Conservation (phyloP, 2,329 filamentous ascomycete genomes). For the Colletotrichum sp. region DNA sequence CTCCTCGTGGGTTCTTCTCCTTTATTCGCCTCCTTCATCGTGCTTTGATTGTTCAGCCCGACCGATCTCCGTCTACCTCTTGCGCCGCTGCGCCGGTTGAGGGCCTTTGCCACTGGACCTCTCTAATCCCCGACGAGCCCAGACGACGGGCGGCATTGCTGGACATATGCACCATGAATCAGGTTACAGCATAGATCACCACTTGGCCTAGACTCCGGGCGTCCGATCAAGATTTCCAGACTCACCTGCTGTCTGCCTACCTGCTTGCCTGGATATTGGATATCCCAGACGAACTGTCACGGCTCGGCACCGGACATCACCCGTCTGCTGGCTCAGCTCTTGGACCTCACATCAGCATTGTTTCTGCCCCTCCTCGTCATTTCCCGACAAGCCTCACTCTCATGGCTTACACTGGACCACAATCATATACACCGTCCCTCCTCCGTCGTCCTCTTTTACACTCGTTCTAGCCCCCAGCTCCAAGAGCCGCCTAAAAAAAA, state of each 20-base stretch:
- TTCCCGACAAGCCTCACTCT: not conserved
- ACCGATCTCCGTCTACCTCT: not conserved
- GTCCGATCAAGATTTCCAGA: slow-evolving; percentile 12
- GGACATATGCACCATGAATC: slow-evolving; percentile 35
- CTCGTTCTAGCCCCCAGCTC: slow-evolving; percentile 1
- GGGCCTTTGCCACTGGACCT: not conserved
- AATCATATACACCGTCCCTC: slow-evolving; percentile 18
- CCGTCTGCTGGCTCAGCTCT: not conserved
- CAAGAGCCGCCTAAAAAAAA: not conserved
- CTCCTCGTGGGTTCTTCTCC: slow-evolving; percentile 5
- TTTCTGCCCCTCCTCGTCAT: slow-evolving; percentile 1
- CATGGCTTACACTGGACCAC: slow-evolving; percentile 17
- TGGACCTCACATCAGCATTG: slow-evolving; percentile 10
- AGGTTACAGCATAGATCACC: slow-evolving; percentile 26
- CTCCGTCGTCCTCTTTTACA: not conserved
- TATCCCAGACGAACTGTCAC: slow-evolving; percentile 1
- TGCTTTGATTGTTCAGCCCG: slow-evolving; percentile 2
- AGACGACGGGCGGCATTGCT: slow-evolving; percentile 34
- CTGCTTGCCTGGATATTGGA: not conserved
- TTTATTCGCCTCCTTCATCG: not conserved
- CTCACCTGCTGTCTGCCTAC: not conserved
- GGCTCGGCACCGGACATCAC: slow-evolving; percentile 14
- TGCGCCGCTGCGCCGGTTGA: not conserved
- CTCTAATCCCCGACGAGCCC: slow-evolving; percentile 1
- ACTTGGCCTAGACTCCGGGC: slow-evolving; percentile 17